Base-by-base conservation (phyloP, 202 grass and related monocot genomes). In the Bolboschoenoplectus hybrid region DNA sequence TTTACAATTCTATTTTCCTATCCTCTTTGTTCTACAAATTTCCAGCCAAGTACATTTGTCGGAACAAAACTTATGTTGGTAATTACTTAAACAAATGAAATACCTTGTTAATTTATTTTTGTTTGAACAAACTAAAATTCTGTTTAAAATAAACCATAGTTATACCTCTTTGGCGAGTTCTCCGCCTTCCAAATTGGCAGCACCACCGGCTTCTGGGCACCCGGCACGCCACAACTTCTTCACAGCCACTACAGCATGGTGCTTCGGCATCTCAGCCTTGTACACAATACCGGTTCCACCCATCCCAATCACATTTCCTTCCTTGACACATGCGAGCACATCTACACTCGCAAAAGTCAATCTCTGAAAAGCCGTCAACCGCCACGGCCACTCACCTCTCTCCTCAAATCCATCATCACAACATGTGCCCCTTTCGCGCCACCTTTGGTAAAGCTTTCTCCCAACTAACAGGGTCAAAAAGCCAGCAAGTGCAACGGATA, bases 231-330 rank as follows among this genome's bases (percentile, higher is more conserved):
- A 98, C 63, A 98, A 84, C 86, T 96, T 98, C 88, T 98, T 98
- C 8, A 98, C 93, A 2, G 97, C 97, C 35, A 98, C 90, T 0
- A 91, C 82, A 32, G 89, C 86, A 72, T 98, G 89, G 86, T 98
- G 91, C 3, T 89, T 88, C 0, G 89, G 90, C 90, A 98, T 93
- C 36, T 96, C 97, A 9, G 93, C 97, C 40, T 90, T 94, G 88
- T 98, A 98, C 10, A 98, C 97, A 52, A 98, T 88, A 0, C 97
- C 97, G 1, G 88, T 91, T 57, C 91, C 97, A 62, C 97, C 97
- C 92, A 98, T 98, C 40, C 97, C 97, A 38, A 98, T 86, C 36
- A 96, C 86, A 91, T 98, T 98, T 39, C 80, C 89, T 83, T 98
- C 97, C 82, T 98, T 98, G 86, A 98, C 84, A 86, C 93, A 98